Evolutionary conservation across 2,329 filamentous ascomycete genomes (phyloP), one percentile per base, ranked within the genome.

Genomic region (Sarocladium strictum): DNA sequence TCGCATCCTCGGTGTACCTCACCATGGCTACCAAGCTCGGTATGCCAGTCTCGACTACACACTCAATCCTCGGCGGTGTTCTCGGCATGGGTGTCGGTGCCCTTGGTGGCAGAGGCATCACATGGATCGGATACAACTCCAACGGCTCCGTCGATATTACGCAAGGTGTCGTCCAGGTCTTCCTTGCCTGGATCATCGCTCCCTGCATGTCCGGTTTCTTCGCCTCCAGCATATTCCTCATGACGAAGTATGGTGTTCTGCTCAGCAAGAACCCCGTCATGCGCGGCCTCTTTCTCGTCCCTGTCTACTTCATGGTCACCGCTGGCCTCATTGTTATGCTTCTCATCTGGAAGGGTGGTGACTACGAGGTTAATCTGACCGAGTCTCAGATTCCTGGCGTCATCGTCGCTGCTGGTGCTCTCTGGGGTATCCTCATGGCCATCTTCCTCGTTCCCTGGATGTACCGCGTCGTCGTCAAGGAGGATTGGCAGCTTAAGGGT

Each of bases 161-260:
- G 56, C 61, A 67, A 10, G 78, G 81, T 58, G 82, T 84, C 6
- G 76, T 78, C 35, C 80, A 81, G 57, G 79, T 85, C 21, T 81
- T 83, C 59, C 75, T 83, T 15, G 80, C 80, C 11, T 83, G 81
- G 80, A 74, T 78, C 59, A 80, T 84, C 57, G 81, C 82, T 2
- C 82, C 82, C 1, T 74, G 74, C 54, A 72, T 85, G 14, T 68
- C 82, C 0, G 83, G 70, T 21, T 53, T 58, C 55, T 84, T 85
- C 53, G 80, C 67, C 54, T 70, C 80, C 41, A 68, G 74, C 63
- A 73, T 84, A 64, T 84, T 84, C 69, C 62, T 74, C 37, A 67
- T 78, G 60, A 82, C 78, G 54, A 84, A 84, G 62, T 81, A 79
- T 59, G 72, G 69, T 53, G 78, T 84, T 32, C 74, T 84, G 65